A percentile compares a stretch with the other conserved stretches of the same genome.
Evolutionary conservation across 139 green algal genomes (phyloP).

Genomic region (Edaphochlamys debaryana): DNA sequence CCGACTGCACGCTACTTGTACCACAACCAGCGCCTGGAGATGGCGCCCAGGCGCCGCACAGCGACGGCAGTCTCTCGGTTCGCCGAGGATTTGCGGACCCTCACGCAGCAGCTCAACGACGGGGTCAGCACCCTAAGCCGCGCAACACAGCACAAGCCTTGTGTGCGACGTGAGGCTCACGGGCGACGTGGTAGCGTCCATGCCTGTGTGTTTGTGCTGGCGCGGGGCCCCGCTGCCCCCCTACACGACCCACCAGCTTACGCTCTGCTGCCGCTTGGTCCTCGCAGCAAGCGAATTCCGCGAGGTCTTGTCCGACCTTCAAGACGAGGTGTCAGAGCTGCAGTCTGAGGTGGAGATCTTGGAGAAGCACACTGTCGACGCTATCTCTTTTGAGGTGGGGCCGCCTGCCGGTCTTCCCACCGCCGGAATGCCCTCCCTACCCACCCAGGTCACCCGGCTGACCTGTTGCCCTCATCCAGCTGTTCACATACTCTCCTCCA

Average conservation of each 20-base stretch:
- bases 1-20: too few species aligned
- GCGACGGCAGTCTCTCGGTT: not conserved
- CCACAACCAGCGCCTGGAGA: too few species aligned
- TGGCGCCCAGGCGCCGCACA: slow-evolving; percentile 8
- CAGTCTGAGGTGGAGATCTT: slow-evolving; percentile 38
- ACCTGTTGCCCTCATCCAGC: too few species aligned
- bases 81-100: slow-evolving; percentile 3
- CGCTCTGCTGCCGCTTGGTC: too few species aligned
- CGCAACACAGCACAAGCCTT: slow-evolving; percentile 23
- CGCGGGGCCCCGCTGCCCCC: too few species aligned
- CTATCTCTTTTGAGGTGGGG: slow-evolving; percentile 47
- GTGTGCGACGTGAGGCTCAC: slow-evolving; percentile 18
- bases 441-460: too few species aligned
- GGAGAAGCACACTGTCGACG: slow-evolving; percentile 43
- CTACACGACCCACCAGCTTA: too few species aligned
- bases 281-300: slow-evolving; percentile 42
- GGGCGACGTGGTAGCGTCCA: too few species aligned
- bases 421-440: not conserved
- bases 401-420: not conserved
- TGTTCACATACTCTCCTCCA: not conserved
- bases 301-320: slow-evolving; percentile 21
- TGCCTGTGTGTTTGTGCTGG: not conserved
- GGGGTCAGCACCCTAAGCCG: slow-evolving; percentile 26
- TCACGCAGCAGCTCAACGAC: slow-evolving; percentile 6
- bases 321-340: slow-evolving; percentile 46